A percentile compares a stretch with the other conserved stretches of the same genome.
These are phyloP conservation scores for Vitis rupestris DNA, from an alignment of 164 flowering plant genomes.

Conservation along the genomic window DNA sequence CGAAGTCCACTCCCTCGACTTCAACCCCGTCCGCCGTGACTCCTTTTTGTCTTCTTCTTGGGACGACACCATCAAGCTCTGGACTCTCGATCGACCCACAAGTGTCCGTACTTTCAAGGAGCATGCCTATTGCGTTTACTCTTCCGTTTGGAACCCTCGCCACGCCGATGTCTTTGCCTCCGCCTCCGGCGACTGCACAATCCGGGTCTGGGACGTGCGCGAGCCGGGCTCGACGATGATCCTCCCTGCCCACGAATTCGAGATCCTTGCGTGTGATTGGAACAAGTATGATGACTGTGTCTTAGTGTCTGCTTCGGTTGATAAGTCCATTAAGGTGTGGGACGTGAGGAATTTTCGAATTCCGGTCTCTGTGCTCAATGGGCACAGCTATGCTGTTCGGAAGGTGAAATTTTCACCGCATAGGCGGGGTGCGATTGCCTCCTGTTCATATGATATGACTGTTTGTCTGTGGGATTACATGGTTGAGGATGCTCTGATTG, in stretches of 20 bases:
- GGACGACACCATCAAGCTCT: slow-evolving; percentile 60
- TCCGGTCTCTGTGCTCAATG: slow-evolving; percentile 63
- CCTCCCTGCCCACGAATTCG: slow-evolving; percentile 77
- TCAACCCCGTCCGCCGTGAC: slow-evolving; percentile 81
- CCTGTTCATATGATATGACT: slow-evolving; percentile 93
- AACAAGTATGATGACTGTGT: slow-evolving; percentile 83
- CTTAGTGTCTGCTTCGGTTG: slow-evolving; percentile 74
- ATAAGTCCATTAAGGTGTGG: slow-evolving; percentile 83
- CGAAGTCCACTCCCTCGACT: slow-evolving; percentile 81
- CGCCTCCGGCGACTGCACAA: slow-evolving; percentile 91
- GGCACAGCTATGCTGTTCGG: slow-evolving; percentile 83
- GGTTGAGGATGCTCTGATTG: slow-evolving; percentile 81
- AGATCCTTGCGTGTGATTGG: slow-evolving; percentile 85
- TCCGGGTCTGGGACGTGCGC: slow-evolving; percentile 89
- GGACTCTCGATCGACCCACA: slow-evolving; percentile 75
- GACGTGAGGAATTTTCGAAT: slow-evolving; percentile 76
- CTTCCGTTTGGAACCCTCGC: slow-evolving; percentile 84
- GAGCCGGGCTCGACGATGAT: slow-evolving; percentile 79
- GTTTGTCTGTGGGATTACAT: slow-evolving; percentile 89
- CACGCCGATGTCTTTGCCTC: slow-evolving; percentile 92
- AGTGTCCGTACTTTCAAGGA: slow-evolving; percentile 83
- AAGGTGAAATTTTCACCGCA: slow-evolving; percentile 90
- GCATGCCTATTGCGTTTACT: slow-evolving; percentile 89
- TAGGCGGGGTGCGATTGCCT: slow-evolving; percentile 44
- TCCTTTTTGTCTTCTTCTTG: slow-evolving; percentile 83